phyloP scores from a whole-genome alignment of 441 rosid genomes.

The Corymbia citriodora region DNA sequence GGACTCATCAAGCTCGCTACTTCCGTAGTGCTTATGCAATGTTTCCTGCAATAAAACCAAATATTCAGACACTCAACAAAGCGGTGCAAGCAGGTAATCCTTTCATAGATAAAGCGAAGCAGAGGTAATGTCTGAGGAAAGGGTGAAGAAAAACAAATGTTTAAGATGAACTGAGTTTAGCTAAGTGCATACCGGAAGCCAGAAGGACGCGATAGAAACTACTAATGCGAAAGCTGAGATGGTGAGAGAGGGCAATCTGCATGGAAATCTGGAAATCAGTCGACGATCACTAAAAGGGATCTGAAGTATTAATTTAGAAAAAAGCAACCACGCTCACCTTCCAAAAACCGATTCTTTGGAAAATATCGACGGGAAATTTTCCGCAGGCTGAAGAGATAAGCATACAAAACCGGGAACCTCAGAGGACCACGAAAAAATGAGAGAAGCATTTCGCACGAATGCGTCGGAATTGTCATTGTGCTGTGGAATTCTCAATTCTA shows the following conservation, averaged over 20 bases:
- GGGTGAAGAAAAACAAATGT: not conserved
- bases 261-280: not conserved
- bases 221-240: conserved; percentile 61
- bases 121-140: not conserved
- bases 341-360: conserved; percentile 6
- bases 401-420: not conserved
- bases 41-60: conserved; percentile 54
- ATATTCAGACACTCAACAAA: not conserved
- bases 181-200: conserved; percentile 70
- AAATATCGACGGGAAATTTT: conserved; percentile 1
- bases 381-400: conserved; percentile 6
- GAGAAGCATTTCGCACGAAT: not conserved
- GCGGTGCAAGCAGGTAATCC: not conserved
- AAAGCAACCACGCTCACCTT: not conserved
- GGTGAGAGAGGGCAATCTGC: conserved; percentile 76
- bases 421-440: not conserved
- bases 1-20: conserved; percentile 16
- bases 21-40: conserved; percentile 55
- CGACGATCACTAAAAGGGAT: not conserved
- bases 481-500: not conserved
- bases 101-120: not conserved
- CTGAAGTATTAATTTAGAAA: not conserved
- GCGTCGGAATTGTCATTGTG: not conserved
- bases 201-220: conserved; percentile 39
- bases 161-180: not conserved